These are phyloP conservation scores for Lachancea cidri DNA, from an alignment of 805 yeast genomes.

Conservation along the genomic window DNA sequence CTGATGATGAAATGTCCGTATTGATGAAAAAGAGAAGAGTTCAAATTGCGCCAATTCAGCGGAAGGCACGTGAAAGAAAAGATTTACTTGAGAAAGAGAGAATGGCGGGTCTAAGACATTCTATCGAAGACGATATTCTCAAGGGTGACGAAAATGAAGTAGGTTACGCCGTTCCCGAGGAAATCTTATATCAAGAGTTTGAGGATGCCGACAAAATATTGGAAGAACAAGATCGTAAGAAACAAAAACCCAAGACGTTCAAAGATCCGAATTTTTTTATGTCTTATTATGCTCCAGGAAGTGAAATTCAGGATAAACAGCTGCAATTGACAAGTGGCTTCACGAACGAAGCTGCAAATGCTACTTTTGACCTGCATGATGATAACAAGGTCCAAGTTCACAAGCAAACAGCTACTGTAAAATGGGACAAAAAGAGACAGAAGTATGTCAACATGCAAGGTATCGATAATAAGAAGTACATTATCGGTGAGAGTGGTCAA, in stretches of 20 bases:
- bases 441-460: conserved; percentile 79
- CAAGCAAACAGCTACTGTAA: conserved; percentile 60
- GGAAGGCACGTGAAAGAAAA: conserved; percentile 64
- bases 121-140: conserved; percentile 68
- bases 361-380: conserved; percentile 80
- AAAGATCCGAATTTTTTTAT: conserved; percentile 77
- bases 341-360: conserved; percentile 76
- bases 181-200: conserved; percentile 35
- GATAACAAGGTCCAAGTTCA: conserved; percentile 66
- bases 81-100: conserved; percentile 68
- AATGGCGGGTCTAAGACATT: conserved; percentile 66
- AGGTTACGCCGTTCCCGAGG: conserved; percentile 44
- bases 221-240: conserved; percentile 26
- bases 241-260: conserved; percentile 44
- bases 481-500: conserved; percentile 92
- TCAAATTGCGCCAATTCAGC: conserved; percentile 85
- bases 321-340: conserved; percentile 54
- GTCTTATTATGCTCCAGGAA: conserved; percentile 83
- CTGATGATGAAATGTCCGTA: conserved; percentile 64
- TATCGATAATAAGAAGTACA: conserved; percentile 70
- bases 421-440: conserved; percentile 93
- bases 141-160: conserved; percentile 45
- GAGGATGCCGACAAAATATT: conserved; percentile 37
- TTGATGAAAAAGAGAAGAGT: conserved; percentile 82
- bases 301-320: conserved; percentile 78